Conservation (phyloP, 2,329 filamentous ascomycete species). For the Corinectria fuckeliana region DNA sequence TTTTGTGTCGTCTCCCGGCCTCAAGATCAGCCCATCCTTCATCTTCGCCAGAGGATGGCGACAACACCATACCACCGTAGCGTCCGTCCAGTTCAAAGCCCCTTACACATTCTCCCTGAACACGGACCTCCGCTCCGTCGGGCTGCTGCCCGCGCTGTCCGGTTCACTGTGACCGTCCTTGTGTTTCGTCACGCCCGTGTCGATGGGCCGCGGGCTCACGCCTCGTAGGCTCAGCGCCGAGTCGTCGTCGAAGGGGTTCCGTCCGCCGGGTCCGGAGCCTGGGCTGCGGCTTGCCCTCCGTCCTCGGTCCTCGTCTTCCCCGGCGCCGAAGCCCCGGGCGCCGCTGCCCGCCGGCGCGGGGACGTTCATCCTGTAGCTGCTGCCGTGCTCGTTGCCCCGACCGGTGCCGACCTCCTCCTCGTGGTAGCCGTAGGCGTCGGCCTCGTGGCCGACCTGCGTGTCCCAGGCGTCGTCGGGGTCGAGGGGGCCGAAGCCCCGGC, state of each 20-base stretch:
- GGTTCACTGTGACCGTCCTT: slow-evolving; percentile 42
- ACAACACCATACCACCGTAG: slow-evolving; percentile 1
- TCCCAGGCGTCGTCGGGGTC: slow-evolving; percentile 91
- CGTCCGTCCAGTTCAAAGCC: not conserved
- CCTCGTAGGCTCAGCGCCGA: slow-evolving; percentile 71
- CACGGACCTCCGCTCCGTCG: slow-evolving; percentile 72
- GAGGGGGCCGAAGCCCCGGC: slow-evolving; percentile 68
- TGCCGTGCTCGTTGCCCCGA: slow-evolving; percentile 43
- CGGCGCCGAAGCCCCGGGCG: slow-evolving; percentile 24
- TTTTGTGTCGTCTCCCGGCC: slow-evolving; percentile 9
- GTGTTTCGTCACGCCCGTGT: slow-evolving; percentile 48
- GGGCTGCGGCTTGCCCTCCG: slow-evolving; percentile 53
- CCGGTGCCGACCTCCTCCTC: slow-evolving; percentile 62
- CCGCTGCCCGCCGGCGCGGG: slow-evolving; percentile 44
- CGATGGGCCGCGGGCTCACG: slow-evolving; percentile 78
- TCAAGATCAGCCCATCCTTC: not conserved
- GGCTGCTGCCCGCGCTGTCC: slow-evolving; percentile 58
- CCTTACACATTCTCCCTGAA: slow-evolving; percentile 72
- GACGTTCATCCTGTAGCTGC: slow-evolving; percentile 58
- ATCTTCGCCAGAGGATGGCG: not conserved
- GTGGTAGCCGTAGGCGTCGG: slow-evolving; percentile 72
- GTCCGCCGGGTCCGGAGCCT: slow-evolving; percentile 39
- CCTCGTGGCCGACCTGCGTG: slow-evolving; percentile 76
- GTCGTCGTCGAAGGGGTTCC: slow-evolving; percentile 76
- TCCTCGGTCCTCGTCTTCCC: slow-evolving; percentile 47